Percentiles rank a stretch among this genome's conserved stretches.
Evolutionary conservation across 1,139 yeast species (phyloP).

Genomic region (Geotrichum fermentans): DNA sequence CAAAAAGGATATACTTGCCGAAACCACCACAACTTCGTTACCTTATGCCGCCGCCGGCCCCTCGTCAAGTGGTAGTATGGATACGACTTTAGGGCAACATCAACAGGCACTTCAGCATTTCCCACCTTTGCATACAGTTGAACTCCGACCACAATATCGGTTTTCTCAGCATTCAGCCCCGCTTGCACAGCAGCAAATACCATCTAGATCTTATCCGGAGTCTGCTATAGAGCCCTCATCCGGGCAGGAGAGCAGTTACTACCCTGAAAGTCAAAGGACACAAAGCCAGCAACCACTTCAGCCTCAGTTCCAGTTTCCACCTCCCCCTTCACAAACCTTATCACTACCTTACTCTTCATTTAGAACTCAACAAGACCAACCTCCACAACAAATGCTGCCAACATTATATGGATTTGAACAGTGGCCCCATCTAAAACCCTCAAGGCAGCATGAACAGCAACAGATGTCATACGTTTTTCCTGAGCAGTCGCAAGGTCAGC

Average conservation of each 20-base stretch:
- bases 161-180: not conserved
- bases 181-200: not conserved
- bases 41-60: constrained; percentile 1
- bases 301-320: constrained; percentile 10
- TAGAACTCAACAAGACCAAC: too few relatives aligned
- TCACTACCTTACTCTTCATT: too few relatives aligned
- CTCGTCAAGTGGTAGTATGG: constrained; percentile 2
- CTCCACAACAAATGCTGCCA: too few relatives aligned
- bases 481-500: too few relatives aligned
- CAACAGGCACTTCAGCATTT: constrained; percentile 3
- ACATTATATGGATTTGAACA: too few relatives aligned
- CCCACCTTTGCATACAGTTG: not conserved
- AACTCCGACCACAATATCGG: not conserved
- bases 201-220: not conserved
- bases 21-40: too few relatives aligned
- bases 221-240: not conserved
- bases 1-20: constrained; percentile 1
- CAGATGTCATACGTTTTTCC: too few relatives aligned
- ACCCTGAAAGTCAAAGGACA: not conserved
- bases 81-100: constrained; percentile 4
- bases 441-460: too few relatives aligned
- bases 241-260: not conserved
- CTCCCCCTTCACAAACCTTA: too few relatives aligned
- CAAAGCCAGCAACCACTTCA: constrained; percentile 9
- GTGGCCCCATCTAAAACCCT: too few relatives aligned